Percentiles rank a stretch among this genome's conserved stretches.
Evolutionary conservation across 2,329 filamentous ascomycete genomes (phyloP).

Genomic region (Alternaria alternata): DNA sequence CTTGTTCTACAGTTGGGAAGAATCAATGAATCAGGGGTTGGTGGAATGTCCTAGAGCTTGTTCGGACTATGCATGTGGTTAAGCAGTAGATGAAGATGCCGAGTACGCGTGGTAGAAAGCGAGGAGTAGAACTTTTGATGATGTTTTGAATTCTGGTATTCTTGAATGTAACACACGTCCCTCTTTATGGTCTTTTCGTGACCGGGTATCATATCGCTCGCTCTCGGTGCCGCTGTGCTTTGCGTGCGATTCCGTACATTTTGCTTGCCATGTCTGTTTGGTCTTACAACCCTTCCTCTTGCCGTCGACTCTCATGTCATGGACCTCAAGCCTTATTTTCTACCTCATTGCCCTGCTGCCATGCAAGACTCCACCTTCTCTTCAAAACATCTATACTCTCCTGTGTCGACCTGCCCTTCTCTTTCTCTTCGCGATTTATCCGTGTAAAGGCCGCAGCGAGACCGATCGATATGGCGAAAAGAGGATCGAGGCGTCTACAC

Average conservation of each 20-base stretch:
- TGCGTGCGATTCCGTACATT: background rate
- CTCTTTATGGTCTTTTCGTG: background rate
- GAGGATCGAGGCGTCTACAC: conserved; percentile 56
- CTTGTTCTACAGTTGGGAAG: background rate
- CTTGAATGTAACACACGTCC: too few species aligned
- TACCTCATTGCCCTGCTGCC: conserved; percentile 25
- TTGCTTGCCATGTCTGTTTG: background rate
- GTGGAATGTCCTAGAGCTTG: background rate
- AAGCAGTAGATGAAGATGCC: background rate
- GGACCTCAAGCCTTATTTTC: background rate
- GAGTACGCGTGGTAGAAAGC: background rate
- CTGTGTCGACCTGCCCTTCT: conserved; percentile 52
- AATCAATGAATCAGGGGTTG: background rate
- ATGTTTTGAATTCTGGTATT: background rate
- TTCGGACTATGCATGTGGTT: background rate
- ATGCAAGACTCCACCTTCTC: conserved; percentile 48
- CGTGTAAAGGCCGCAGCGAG: conserved; percentile 53
- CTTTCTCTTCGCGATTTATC: conserved; percentile 58
- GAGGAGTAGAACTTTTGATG: background rate
- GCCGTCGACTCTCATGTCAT: background rate
- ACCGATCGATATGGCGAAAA: conserved; percentile 60
- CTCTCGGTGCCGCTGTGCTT: background rate
- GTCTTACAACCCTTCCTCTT: background rate
- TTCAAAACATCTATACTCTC: conserved; percentile 53
- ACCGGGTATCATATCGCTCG: background rate